A percentile compares a stretch with the other conserved stretches of the same genome.
Evolutionary conservation across 495 filamentous ascomycete genomes (phyloP).

Genomic region (Viridothelium virens): DNA sequence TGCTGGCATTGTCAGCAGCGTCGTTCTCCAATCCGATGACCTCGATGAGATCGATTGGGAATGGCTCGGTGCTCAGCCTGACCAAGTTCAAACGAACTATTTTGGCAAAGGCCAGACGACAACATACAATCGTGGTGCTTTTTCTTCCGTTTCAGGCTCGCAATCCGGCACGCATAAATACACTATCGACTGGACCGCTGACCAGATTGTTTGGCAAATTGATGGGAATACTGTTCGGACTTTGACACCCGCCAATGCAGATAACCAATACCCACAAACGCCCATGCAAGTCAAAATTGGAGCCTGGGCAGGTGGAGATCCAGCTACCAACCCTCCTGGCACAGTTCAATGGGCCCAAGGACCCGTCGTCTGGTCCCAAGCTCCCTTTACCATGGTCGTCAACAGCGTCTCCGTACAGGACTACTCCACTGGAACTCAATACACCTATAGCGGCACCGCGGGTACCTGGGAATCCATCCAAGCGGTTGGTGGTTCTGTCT

Average conservation of each 20-base stretch:
- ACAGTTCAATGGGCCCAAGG: conserved; percentile 89
- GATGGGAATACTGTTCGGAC: conserved; percentile 62
- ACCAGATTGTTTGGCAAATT: conserved; percentile 63
- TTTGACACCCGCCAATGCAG: conserved; percentile 55
- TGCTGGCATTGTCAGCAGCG: conserved; percentile 69
- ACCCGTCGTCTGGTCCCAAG: conserved; percentile 64
- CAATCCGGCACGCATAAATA: conserved; percentile 66
- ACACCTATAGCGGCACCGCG: conserved; percentile 66
- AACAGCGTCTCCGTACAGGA: conserved; percentile 70
- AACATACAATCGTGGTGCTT: conserved; percentile 55
- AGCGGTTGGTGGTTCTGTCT: conserved; percentile 63
- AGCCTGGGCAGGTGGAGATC: conserved; percentile 80
- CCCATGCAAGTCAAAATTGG: conserved; percentile 79
- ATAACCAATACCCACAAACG: conserved; percentile 69
- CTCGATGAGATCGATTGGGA: conserved; percentile 91
- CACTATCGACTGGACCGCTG: conserved; percentile 72
- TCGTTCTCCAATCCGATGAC: conserved; percentile 75
- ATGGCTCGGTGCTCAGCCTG: conserved; percentile 50
- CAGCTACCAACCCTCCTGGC: conserved; percentile 53
- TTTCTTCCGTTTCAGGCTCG: conserved; percentile 47
- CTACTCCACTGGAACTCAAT: conserved; percentile 81
- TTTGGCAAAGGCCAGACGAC: conserved; percentile 75
- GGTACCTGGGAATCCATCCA: conserved; percentile 76
- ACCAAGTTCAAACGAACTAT: conserved; percentile 66
- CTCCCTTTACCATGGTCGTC: conserved; percentile 80